phyloP scores from a whole-genome alignment of 345 rosid species.

The Acer saccharum region DNA sequence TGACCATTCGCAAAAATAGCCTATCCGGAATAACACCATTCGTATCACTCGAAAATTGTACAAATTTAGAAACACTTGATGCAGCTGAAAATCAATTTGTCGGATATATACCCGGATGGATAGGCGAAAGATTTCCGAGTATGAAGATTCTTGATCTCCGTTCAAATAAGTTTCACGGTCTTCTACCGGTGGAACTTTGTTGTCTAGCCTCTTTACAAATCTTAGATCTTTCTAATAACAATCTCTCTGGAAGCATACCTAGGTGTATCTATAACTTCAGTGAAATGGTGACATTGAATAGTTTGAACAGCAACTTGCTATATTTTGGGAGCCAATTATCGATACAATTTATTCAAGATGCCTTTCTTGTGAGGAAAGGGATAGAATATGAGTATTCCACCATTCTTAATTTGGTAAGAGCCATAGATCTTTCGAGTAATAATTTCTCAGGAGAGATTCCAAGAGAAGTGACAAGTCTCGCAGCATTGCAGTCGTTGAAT shows the following conservation, averaged over 20 bases:
- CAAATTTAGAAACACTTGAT: not conserved
- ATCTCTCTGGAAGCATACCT: conserved; percentile 15
- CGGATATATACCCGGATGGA: too few species aligned
- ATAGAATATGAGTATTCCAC: conserved; percentile 20
- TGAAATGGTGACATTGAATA: not conserved
- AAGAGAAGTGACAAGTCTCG: not conserved
- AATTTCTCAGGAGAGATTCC: not conserved
- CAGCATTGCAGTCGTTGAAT: not conserved
- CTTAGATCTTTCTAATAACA: not conserved
- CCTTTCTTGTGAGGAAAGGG: too few species aligned
- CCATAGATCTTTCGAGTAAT: conserved; percentile 24
- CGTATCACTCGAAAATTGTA: not conserved
- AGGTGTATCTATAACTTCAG: conserved; percentile 22
- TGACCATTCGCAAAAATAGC: conserved; percentile 15
- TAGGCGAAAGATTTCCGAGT: too few species aligned
- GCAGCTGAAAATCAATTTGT: not conserved
- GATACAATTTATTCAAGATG: too few species aligned
- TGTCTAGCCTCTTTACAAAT: not conserved
- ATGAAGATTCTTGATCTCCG: too few species aligned
- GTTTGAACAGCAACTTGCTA: too few species aligned
- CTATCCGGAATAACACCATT: conserved; percentile 7
- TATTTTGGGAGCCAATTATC: too few species aligned
- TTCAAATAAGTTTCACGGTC: not conserved
- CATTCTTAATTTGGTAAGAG: conserved; percentile 18
- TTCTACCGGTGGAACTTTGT: not conserved